Conservation (phyloP, 192 early-diverging fungal genomes). For the Coemansia sp. region DNA sequence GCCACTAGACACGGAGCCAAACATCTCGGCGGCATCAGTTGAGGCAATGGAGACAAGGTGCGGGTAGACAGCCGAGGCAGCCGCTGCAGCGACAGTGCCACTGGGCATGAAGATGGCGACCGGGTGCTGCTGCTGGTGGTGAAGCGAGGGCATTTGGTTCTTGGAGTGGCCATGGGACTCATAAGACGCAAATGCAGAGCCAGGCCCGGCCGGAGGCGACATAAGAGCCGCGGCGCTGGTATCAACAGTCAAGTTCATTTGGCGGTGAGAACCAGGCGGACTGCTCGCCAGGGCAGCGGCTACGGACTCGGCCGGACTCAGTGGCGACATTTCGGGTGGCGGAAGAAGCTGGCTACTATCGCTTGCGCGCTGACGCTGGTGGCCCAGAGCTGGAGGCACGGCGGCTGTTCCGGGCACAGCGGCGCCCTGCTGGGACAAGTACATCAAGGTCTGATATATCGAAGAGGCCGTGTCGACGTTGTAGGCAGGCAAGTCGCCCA, state of each 20-base stretch:
- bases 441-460: slow-evolving; percentile 38
- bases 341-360: background rate
- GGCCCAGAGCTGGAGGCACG: background rate
- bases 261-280: slow-evolving; percentile 5
- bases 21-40: background rate
- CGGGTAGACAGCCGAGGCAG: slow-evolving; percentile 4
- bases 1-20: background rate
- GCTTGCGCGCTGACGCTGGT: slow-evolving; percentile 6
- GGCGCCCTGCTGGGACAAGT: slow-evolving; percentile 20
- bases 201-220: slow-evolving; percentile 8
- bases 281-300: slow-evolving; percentile 8
- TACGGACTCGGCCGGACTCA: slow-evolving; percentile 13
- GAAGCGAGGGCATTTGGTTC: background rate
- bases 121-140: slow-evolving; percentile 14
- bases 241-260: background rate
- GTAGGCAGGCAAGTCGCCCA: slow-evolving; percentile 6
- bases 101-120: slow-evolving; percentile 26
- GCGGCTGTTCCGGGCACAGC: background rate
- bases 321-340: slow-evolving; percentile 13
- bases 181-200: slow-evolving; percentile 23
- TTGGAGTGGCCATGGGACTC: slow-evolving; percentile 8
- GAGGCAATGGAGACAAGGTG: slow-evolving; percentile 1
- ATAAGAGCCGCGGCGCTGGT: slow-evolving; percentile 4
- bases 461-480: slow-evolving; percentile 15
- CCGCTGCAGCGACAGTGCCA: slow-evolving; percentile 5